Base-by-base conservation (phyloP, 805 yeast species). In the Cyberlindnera veronae region DNA sequence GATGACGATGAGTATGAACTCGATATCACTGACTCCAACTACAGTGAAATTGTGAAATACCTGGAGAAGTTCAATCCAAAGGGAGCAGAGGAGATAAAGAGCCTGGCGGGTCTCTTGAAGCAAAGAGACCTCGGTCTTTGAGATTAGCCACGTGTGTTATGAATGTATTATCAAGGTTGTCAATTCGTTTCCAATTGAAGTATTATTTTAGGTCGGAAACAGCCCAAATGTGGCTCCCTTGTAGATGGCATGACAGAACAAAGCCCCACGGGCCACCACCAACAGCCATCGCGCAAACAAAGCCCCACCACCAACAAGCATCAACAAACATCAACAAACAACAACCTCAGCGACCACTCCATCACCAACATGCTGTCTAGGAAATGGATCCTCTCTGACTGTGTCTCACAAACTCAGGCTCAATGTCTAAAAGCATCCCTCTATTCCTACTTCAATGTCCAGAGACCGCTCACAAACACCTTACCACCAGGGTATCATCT, bases 401-500 rank as follows among this genome's bases (percentile, higher is more conserved):
- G 14, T 5, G 5, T 54, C 7, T 51, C 57, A 5, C 18, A 33
- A 4, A 34, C 58, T 14, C 53, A 51, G 5, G 31, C 60, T 0
- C 54, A 51, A 20, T 41, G 47, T 15, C 34, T 56, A 15, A 56
- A 54, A 28, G 50, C 58, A 3, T 27, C 54, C 1, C 29, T 56
- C 6, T 54, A 44, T 29, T 53, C 60, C 2, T 51, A 46, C 24
- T 54, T 56, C 46, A 53, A 50, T 19, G 54, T 47, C 8, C 55
- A 50, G 17, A 44, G 22, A 21, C 53, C 57, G 6, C 16, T 49
- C 31, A 42, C 40, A 9, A 13, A 29, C 1, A 9, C 31, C 12
- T 29, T 69, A 1, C 75, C 75, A 4, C 51, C 50, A 14, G 93
- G 91, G 2, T 80, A 76, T 45, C 88, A 84, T 44, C 69, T 88